These are phyloP conservation scores for Trichaptum fuscoviolaceum DNA, from an alignment of 768 basidiomycete species.

Conservation along the genomic window DNA sequence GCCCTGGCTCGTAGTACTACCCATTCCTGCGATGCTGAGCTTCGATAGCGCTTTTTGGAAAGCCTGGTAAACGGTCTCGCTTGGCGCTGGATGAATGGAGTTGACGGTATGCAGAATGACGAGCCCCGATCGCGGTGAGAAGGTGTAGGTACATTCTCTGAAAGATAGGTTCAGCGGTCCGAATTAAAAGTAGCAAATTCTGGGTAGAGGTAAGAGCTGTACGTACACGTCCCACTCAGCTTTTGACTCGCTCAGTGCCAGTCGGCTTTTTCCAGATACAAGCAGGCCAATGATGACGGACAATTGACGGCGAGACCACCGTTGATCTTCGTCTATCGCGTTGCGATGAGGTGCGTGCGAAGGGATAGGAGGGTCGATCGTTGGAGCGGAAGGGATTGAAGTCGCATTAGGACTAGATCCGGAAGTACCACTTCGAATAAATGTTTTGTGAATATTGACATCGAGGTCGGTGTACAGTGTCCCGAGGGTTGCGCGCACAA, in stretches of 20 bases:
- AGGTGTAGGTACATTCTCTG: conserved; percentile 69
- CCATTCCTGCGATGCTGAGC: background rate
- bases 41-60: conserved; percentile 32
- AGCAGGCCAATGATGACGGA: conserved; percentile 47
- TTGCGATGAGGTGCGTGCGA: background rate
- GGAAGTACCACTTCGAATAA: conserved; percentile 21
- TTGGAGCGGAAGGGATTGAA: background rate
- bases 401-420: background rate
- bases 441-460: conserved; percentile 50
- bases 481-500: conserved; percentile 70
- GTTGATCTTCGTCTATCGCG: background rate
- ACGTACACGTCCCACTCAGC: conserved; percentile 76
- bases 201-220: conserved; percentile 5
- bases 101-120: conserved; percentile 63
- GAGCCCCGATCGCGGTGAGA: conserved; percentile 61
- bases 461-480: conserved; percentile 64
- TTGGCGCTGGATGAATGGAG: conserved; percentile 75
- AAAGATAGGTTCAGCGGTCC: background rate
- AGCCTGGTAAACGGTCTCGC: conserved; percentile 63
- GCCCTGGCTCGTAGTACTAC: background rate
- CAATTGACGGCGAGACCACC: conserved; percentile 42
- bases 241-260: conserved; percentile 45
- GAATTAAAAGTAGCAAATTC: background rate
- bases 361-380: background rate
- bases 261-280: conserved; percentile 52